Conservation (phyloP, 352 stramenopile genomes). For the Globisporangium polare region DNA sequence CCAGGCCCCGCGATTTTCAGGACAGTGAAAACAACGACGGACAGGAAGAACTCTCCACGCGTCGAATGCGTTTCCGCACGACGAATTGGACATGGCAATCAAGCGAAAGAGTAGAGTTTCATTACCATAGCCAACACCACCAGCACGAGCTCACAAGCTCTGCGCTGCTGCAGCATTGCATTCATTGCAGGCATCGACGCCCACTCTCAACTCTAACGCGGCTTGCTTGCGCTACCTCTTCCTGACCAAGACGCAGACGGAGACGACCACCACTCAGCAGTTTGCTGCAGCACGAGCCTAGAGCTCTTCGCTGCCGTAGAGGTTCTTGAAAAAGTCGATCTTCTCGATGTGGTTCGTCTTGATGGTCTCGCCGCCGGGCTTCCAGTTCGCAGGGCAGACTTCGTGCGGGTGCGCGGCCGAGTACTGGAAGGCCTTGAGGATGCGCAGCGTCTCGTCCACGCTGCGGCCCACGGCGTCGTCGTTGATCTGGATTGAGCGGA, state of each 20-base stretch:
- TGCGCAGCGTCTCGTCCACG: constrained; percentile 78
- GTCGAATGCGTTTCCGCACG: no score
- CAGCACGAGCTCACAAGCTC: no score
- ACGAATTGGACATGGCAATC: no score
- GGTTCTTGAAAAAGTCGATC: constrained; percentile 81
- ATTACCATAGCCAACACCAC: no score
- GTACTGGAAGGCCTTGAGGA: constrained; percentile 87
- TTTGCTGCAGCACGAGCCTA: no score
- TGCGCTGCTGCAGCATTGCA: no score
- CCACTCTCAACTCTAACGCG: no score
- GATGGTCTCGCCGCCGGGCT: constrained; percentile 76
- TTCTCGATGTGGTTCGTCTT: constrained; percentile 82
- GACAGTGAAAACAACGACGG: no score
- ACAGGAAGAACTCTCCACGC: no score
- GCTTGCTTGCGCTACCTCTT: neutral
- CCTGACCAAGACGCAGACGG: neutral
- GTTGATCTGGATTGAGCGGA: constrained; percentile 85
- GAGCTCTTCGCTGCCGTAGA: constrained; percentile 59
- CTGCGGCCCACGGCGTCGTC: constrained; percentile 78
- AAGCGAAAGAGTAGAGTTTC: no score
- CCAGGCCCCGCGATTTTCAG: no score
- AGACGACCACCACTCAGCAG: neutral
- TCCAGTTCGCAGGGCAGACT: constrained; percentile 86
- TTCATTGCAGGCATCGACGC: no score
- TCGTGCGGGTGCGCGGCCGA: constrained; percentile 68